These are phyloP conservation scores for Psilocybe cubensis DNA, from an alignment of 768 basidiomycete species.

Conservation along the genomic window DNA sequence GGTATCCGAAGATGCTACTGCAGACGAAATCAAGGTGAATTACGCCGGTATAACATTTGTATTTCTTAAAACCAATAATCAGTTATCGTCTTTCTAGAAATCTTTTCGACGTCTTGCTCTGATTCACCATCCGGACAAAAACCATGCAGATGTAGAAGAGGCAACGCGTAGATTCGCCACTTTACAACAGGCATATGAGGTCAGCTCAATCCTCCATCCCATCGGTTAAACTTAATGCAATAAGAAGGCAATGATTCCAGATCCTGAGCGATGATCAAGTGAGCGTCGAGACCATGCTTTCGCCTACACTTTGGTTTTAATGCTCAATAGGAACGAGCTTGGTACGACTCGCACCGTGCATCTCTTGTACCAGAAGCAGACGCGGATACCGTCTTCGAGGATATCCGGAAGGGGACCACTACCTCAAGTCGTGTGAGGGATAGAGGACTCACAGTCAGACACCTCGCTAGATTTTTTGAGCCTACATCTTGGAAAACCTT, in stretches of 20 bases:
- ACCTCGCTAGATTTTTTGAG: slow-evolving; percentile 87
- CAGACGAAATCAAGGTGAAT: slow-evolving; percentile 86
- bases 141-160: slow-evolving; percentile 77
- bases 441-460: slow-evolving; percentile 78
- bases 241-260: slow-evolving; percentile 38
- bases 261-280: slow-evolving; percentile 96
- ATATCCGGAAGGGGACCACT: slow-evolving; percentile 74
- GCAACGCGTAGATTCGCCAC: slow-evolving; percentile 87
- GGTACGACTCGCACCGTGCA: slow-evolving; percentile 94
- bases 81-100: slow-evolving; percentile 45
- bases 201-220: slow-evolving; percentile 27
- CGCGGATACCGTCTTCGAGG: slow-evolving; percentile 82
- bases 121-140: slow-evolving; percentile 89
- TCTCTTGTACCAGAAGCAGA: slow-evolving; percentile 82
- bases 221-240: slow-evolving; percentile 3
- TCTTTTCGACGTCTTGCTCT: slow-evolving; percentile 87
- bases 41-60: neutral
- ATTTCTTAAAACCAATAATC: neutral
- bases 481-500: slow-evolving; percentile 65
- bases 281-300: slow-evolving; percentile 17
- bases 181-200: slow-evolving; percentile 96
- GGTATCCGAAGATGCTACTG: slow-evolving; percentile 79
- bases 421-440: slow-evolving; percentile 52
- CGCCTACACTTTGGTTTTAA: slow-evolving; percentile 15
- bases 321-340: slow-evolving; percentile 87